Evolutionary conservation across 2,329 filamentous ascomycete genomes (phyloP).

Genomic region (Cladosporium austrohemisphaericum): DNA sequence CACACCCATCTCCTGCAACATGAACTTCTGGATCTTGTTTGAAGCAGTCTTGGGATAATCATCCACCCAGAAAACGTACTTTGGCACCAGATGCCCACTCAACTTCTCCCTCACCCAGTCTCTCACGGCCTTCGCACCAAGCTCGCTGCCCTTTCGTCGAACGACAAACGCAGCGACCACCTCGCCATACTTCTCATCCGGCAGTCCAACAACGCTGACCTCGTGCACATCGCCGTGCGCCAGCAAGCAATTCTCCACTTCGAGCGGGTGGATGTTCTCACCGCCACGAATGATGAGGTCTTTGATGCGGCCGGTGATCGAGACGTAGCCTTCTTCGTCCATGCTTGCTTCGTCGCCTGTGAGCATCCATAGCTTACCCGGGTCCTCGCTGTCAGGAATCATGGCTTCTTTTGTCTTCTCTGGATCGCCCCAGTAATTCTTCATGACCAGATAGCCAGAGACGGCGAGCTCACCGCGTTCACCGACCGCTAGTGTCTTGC

Average conservation of each 20-base stretch:
- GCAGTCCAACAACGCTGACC: constrained; percentile 77
- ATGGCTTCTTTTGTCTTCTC: constrained; percentile 66
- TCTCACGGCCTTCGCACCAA: constrained; percentile 60
- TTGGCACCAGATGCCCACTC: constrained; percentile 74
- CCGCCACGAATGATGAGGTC: constrained; percentile 93
- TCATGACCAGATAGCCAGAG: constrained; percentile 83
- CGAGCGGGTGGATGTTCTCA: constrained; percentile 92
- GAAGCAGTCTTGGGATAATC: constrained; percentile 93
- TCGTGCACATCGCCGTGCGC: constrained; percentile 67
- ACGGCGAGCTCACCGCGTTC: constrained; percentile 77
- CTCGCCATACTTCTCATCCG: constrained; percentile 80
- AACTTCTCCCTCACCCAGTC: constrained; percentile 69
- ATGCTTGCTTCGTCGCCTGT: constrained; percentile 89
- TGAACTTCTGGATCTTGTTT: constrained; percentile 96
- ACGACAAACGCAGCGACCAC: constrained; percentile 81
- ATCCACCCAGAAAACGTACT: constrained; percentile 80
- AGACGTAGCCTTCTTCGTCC: constrained; percentile 76
- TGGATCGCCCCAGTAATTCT: constrained; percentile 80
- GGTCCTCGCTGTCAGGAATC: constrained; percentile 53
- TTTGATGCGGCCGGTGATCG: constrained; percentile 88
- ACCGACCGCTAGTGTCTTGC: constrained; percentile 58
- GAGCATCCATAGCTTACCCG: constrained; percentile 73
- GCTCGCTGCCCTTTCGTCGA: constrained; percentile 41
- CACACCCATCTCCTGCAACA: constrained; percentile 65
- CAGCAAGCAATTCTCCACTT: constrained; percentile 85